Evolutionary conservation across 495 filamentous ascomycete genomes (phyloP).

Genomic region (Xylaria palmicola): DNA sequence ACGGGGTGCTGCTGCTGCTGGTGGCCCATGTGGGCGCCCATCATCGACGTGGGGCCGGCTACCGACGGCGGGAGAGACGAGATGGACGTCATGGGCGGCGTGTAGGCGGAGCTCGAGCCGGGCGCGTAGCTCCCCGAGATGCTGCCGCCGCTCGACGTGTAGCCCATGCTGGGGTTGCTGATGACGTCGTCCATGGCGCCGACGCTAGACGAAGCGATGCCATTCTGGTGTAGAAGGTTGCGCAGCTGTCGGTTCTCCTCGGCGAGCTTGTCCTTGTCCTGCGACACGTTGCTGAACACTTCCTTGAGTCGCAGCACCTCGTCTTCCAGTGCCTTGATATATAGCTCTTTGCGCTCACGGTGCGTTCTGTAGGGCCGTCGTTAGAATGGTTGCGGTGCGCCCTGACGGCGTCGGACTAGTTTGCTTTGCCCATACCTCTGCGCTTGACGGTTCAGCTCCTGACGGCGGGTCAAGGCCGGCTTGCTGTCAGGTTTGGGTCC

Average conservation of each 20-base stretch:
- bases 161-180: conserved; percentile 45
- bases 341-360: conserved; percentile 93
- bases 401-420: not conserved
- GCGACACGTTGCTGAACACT: conserved; percentile 58
- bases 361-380: conserved; percentile 61
- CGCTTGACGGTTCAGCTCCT: conserved; percentile 93
- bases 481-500: conserved; percentile 97
- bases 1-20: conserved; percentile 39
- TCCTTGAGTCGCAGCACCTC: conserved; percentile 75
- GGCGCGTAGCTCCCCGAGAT: conserved; percentile 54
- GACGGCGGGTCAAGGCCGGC: conserved; percentile 86
- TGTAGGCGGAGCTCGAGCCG: conserved; percentile 44
- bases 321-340: conserved; percentile 89
- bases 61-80: conserved; percentile 35
- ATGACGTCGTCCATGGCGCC: conserved; percentile 45
- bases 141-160: conserved; percentile 55
- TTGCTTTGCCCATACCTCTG: conserved; percentile 74
- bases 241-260: conserved; percentile 80
- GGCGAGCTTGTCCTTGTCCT: conserved; percentile 62
- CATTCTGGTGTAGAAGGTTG: conserved; percentile 69
- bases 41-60: conserved; percentile 39
- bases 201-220: conserved; percentile 50
- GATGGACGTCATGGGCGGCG: conserved; percentile 40
- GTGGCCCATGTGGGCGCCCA: conserved; percentile 35
- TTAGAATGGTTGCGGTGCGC: conserved; percentile 18